These are phyloP conservation scores for Teratosphaeria nubilosa DNA, from an alignment of 2,329 filamentous ascomycete genomes.

Conservation along the genomic window DNA sequence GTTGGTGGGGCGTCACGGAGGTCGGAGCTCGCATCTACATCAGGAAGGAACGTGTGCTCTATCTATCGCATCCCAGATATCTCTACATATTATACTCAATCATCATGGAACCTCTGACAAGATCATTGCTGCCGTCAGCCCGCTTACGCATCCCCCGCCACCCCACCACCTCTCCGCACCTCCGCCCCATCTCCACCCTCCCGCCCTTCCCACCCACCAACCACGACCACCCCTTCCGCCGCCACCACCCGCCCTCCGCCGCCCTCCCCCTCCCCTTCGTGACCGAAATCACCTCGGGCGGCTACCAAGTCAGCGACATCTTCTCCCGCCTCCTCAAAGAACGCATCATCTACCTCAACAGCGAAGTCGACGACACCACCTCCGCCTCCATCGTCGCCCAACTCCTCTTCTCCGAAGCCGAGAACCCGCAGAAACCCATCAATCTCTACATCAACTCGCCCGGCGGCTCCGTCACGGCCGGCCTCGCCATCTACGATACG, in stretches of 20 bases:
- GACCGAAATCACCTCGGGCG: constrained; percentile 41
- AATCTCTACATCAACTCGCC: constrained; percentile 97
- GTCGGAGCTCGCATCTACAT: constrained; percentile 2
- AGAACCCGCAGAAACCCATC: constrained; percentile 88
- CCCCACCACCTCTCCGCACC: constrained; percentile 1
- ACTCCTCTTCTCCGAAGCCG: constrained; percentile 94
- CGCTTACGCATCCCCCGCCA: constrained; percentile 12
- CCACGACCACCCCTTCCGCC: neutral
- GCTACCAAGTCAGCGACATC: constrained; percentile 41
- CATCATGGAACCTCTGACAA: constrained; percentile 16
- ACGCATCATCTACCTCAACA: constrained; percentile 89
- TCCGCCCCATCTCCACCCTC: constrained; percentile 9
- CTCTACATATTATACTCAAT: neutral
- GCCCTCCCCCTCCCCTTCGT: constrained; percentile 41
- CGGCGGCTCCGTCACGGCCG: constrained; percentile 80
- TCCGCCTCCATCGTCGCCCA: constrained; percentile 94
- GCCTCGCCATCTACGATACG: constrained; percentile 88
- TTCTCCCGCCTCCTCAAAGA: constrained; percentile 49
- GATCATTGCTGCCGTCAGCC: constrained; percentile 16
- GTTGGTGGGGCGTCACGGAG: no score
- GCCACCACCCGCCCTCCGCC: constrained; percentile 19
- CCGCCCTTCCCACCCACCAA: constrained; percentile 13
- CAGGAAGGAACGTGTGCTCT: neutral
- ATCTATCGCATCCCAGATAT: no score
- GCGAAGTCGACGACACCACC: constrained; percentile 77